These are phyloP conservation scores for Trichoderma breve DNA, from an alignment of 2,329 filamentous ascomycete genomes.

Conservation along the genomic window DNA sequence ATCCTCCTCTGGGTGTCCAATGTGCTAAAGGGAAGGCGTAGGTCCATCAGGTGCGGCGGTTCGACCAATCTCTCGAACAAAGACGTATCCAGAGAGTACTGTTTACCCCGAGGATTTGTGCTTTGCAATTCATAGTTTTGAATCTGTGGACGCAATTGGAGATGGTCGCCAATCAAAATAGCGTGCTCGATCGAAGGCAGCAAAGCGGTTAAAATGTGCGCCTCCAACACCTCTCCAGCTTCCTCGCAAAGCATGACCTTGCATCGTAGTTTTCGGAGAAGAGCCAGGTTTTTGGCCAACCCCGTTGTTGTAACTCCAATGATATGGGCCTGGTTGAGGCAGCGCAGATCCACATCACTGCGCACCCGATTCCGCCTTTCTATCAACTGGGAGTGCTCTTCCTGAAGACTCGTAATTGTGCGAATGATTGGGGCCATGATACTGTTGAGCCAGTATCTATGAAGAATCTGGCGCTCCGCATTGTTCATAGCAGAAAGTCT, in stretches of 20 bases:
- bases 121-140: conserved; percentile 54
- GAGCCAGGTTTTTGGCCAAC: conserved; percentile 52
- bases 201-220: conserved; percentile 58
- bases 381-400: conserved; percentile 2
- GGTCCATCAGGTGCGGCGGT: conserved; percentile 27
- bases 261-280: conserved; percentile 47
- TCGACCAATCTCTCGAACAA: conserved; percentile 60
- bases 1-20: conserved; percentile 64
- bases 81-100: conserved; percentile 57
- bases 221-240: conserved; percentile 66
- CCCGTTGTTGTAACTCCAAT: conserved; percentile 55
- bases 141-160: conserved; percentile 58
- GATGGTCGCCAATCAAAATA: conserved; percentile 63
- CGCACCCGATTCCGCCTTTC: conserved; percentile 18
- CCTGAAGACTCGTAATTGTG: background rate
- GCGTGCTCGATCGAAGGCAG: conserved; percentile 59
- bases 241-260: conserved; percentile 67
- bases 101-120: conserved; percentile 45
- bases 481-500: conserved; percentile 11
- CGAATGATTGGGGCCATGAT: background rate
- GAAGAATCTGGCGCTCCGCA: conserved; percentile 8
- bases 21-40: conserved; percentile 32
- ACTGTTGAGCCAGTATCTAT: conserved; percentile 14
- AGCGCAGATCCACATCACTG: conserved; percentile 28
- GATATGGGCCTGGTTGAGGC: conserved; percentile 38